Percentiles rank a stretch among this genome's conserved stretches.
Conservation (phyloP, 306 rosid genomes). For the Myrica gale region DNA sequence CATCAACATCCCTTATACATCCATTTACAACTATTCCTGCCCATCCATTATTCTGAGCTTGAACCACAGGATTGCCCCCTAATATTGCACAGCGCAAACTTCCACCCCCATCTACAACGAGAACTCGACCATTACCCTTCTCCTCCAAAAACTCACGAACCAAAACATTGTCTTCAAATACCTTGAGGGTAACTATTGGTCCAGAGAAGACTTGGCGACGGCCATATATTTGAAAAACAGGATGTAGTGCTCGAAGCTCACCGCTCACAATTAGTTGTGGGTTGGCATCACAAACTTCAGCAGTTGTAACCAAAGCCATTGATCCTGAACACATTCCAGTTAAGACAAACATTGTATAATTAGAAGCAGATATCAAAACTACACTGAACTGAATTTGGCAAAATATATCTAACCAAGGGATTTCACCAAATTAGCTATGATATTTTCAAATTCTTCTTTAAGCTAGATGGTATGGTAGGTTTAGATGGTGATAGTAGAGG, state of each 20-base stretch:
- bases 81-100: constrained; percentile 89
- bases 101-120: constrained; percentile 95
- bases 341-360: constrained; percentile 15
- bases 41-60: constrained; percentile 99
- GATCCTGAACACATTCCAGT: constrained; percentile 36
- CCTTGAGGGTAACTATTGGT: constrained; percentile 84
- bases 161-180: constrained; percentile 90
- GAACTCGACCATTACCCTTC: constrained; percentile 95
- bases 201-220: constrained; percentile 91
- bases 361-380: background rate
- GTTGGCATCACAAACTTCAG: constrained; percentile 95
- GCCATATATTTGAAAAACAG: constrained; percentile 80
- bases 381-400: background rate
- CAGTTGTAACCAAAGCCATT: constrained; percentile 97
- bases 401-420: background rate
- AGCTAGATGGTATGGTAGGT: background rate
- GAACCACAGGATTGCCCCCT: constrained; percentile 98
- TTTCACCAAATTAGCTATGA: background rate
- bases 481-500: background rate
- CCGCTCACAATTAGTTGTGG: constrained; percentile 78
- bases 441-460: background rate
- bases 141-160: constrained; percentile 90
- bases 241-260: constrained; percentile 93
- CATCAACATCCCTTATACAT: constrained; percentile 93
- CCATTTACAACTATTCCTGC: constrained; percentile 96